Evolutionary conservation across 2,329 filamentous ascomycete species (phyloP).

Genomic region (Penicillium crustosum): DNA sequence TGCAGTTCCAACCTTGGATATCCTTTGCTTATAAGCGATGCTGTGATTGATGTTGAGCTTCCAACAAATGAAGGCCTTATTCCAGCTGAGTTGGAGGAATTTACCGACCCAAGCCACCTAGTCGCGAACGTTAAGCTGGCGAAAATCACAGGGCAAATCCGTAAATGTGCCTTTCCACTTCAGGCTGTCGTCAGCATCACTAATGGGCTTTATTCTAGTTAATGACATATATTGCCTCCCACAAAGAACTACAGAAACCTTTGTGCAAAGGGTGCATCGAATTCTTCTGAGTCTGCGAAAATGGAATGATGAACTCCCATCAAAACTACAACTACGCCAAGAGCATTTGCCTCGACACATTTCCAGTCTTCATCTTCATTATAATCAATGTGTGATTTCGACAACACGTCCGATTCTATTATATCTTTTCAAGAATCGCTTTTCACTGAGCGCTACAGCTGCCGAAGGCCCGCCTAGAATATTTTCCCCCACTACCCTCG

Average conservation of each 20-base stretch:
- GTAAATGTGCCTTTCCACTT: neutral
- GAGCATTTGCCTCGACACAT: slow-evolving; percentile 20
- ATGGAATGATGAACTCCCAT: slow-evolving; percentile 24
- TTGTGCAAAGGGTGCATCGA: slow-evolving; percentile 19
- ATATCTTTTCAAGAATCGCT: slow-evolving; percentile 28
- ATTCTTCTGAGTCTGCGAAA: slow-evolving; percentile 18
- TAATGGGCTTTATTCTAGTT: neutral
- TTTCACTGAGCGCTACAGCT: neutral
- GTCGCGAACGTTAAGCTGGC: neutral
- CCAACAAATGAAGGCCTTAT: neutral
- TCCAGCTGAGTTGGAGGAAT: neutral
- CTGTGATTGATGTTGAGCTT: neutral
- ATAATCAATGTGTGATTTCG: slow-evolving; percentile 31
- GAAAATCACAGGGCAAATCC: neutral
- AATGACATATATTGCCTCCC: neutral
- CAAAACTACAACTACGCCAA: slow-evolving; percentile 19
- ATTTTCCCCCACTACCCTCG: slow-evolving; percentile 19
- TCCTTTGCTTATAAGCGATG: slow-evolving; percentile 39
- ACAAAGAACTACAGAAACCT: neutral
- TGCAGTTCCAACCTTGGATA: slow-evolving; percentile 45
- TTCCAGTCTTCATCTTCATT: slow-evolving; percentile 27
- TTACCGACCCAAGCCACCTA: neutral
- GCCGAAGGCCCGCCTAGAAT: neutral
- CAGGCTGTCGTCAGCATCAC: neutral
- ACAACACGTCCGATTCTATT: slow-evolving; percentile 31